Base-by-base conservation (phyloP, 495 filamentous ascomycete species). In the Apodospora peruviana region DNA sequence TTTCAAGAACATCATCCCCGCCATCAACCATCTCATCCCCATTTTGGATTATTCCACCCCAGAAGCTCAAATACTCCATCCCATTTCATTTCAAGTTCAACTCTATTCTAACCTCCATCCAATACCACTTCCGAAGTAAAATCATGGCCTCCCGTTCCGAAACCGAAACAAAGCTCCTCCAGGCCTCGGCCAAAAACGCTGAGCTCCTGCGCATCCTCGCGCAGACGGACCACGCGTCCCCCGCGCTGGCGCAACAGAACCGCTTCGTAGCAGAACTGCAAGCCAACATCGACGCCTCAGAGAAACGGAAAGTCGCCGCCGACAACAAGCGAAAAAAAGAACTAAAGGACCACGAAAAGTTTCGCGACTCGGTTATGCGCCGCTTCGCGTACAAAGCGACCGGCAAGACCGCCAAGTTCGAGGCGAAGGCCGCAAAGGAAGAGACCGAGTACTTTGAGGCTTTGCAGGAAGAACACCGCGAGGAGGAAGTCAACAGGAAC, bases 401-500 rank as follows among this genome's bases (percentile, higher is more conserved):
- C 8, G 71, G 74, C 20, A 66, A 66, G 45, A 65, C 57, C 12
- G 66, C 65, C 16, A 64, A 68, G 32, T 73, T 76, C 51, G 62
- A 53, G 17, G 61, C 58, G 12, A 63, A 61, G 37, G 71, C 70
- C 14, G 52, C 59, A 17, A 75, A 76, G 55, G 74, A 78, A 45
- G 76, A 76, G 59, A 51, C 53, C 14, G 73, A 77, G 47, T 76
- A 75, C 53, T 66, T 74, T 27, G 63, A 67, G 10, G 72, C 68
- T 5, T 56, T 75, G 40, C 66, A 73, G 27, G 34, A 60, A 23
- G 68, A 73, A 51, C 59, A 65, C 22, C 54, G 63, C 18, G 65
- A 58, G 14, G 64, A 71, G 46, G 61, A 69, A 16, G 47, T 61
- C 14, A 60, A 68, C 11, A 59, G 62, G 2, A 53, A 63, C 19